Percentiles rank a stretch among this genome's conserved stretches.
Conservation (phyloP, 495 filamentous ascomycete species). For the Hypoxylon cercidicola region DNA sequence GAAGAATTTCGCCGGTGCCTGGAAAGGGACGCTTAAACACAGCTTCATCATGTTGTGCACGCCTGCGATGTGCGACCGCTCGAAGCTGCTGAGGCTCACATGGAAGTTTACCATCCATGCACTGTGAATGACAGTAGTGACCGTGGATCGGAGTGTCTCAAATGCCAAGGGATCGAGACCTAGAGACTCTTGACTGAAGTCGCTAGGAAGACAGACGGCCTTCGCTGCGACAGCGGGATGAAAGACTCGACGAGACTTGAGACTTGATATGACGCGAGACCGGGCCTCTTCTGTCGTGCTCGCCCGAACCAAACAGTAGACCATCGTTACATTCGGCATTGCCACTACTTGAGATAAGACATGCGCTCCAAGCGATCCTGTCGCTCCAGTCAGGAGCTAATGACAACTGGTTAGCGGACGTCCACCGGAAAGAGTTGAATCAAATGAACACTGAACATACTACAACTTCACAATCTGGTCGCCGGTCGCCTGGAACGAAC, state of each 20-base stretch:
- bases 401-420: not conserved
- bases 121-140: slow-evolving; percentile 65
- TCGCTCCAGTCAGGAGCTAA: slow-evolving; percentile 65
- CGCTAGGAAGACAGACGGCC: slow-evolving; percentile 58
- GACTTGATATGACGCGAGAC: slow-evolving; percentile 40
- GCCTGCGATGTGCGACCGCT: slow-evolving; percentile 60
- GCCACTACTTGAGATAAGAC: slow-evolving; percentile 58
- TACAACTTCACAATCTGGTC: no score
- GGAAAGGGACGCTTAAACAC: slow-evolving; percentile 55
- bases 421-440: no score
- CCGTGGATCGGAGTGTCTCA: slow-evolving; percentile 49
- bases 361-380: slow-evolving; percentile 68
- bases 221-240: slow-evolving; percentile 37
- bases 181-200: slow-evolving; percentile 52
- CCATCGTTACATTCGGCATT: slow-evolving; percentile 47
- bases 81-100: slow-evolving; percentile 53
- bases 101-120: slow-evolving; percentile 71
- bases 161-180: slow-evolving; percentile 56
- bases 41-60: slow-evolving; percentile 64
- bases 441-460: no score
- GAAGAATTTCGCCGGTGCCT: slow-evolving; percentile 57
- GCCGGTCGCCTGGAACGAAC: no score
- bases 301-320: slow-evolving; percentile 66
- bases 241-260: slow-evolving; percentile 34
- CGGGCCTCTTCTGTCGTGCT: slow-evolving; percentile 13